Percentiles rank a stretch among this genome's conserved stretches.
Evolutionary conservation across 805 yeast species (phyloP).

Genomic region (Candida manassasensis): DNA sequence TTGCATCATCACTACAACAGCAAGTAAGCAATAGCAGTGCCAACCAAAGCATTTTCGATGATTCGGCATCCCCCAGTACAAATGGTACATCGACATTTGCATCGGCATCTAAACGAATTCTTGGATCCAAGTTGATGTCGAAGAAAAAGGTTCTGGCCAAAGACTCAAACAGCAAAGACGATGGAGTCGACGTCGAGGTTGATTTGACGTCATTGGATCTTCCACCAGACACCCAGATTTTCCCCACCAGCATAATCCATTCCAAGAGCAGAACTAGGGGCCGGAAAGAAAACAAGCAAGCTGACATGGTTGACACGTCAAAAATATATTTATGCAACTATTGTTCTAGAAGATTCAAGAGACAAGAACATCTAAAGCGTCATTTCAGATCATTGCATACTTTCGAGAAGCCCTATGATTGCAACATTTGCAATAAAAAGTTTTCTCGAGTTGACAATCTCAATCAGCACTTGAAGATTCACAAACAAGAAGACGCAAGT

Average conservation of each 20-base stretch:
- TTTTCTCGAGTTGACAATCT: slow-evolving; percentile 65
- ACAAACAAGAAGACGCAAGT: slow-evolving; percentile 28
- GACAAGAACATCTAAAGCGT: slow-evolving; percentile 75
- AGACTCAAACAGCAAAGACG: slow-evolving; percentile 15
- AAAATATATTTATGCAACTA: slow-evolving; percentile 61
- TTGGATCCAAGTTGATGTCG: slow-evolving; percentile 34
- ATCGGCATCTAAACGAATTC: slow-evolving; percentile 34
- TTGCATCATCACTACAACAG: slow-evolving; percentile 9
- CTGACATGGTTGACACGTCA: slow-evolving; percentile 44
- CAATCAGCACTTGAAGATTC: slow-evolving; percentile 63
- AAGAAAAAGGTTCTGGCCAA: slow-evolving; percentile 22
- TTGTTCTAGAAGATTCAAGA: slow-evolving; percentile 61
- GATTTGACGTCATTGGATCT: slow-evolving; percentile 36
- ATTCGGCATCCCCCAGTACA: slow-evolving; percentile 5
- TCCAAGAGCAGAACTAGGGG: slow-evolving; percentile 48
- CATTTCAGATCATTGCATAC: slow-evolving; percentile 72
- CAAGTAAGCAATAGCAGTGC: slow-evolving; percentile 1
- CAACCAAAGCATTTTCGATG: slow-evolving; percentile 4
- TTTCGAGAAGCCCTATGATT: slow-evolving; percentile 64
- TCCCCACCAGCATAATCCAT: slow-evolving; percentile 28
- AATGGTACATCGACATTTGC: slow-evolving; percentile 19
- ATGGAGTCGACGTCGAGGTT: slow-evolving; percentile 37
- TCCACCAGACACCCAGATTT: slow-evolving; percentile 36
- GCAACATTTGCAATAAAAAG: slow-evolving; percentile 56
- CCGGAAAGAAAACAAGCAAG: slow-evolving; percentile 58